Percentiles rank a stretch among this genome's conserved stretches.
Conservation (phyloP, 192 early-diverging fungal species). For the Coemansia sp. region DNA sequence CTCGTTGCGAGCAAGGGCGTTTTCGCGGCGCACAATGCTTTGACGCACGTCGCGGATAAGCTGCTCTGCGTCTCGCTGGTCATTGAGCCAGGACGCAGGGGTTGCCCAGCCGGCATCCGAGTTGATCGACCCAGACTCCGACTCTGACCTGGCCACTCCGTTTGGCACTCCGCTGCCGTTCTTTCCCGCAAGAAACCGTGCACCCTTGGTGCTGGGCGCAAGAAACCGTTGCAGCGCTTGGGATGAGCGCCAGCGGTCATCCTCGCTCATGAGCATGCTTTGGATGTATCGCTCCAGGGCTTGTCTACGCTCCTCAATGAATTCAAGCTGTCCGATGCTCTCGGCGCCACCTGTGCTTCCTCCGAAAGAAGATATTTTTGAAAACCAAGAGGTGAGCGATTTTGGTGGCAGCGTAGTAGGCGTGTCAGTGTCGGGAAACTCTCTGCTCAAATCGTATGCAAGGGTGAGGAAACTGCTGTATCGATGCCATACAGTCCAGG, state of each 20-base stretch:
- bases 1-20: conserved; percentile 71
- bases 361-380: conserved; percentile 23
- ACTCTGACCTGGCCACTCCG: conserved; percentile 16
- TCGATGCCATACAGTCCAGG: conserved; percentile 87
- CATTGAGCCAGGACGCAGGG: conserved; percentile 80
- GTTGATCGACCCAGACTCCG: conserved; percentile 36
- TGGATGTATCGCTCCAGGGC: conserved; percentile 80
- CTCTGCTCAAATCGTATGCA: conserved; percentile 58
- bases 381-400: conserved; percentile 62
- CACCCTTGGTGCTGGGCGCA: conserved; percentile 40
- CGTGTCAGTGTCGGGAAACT: conserved; percentile 66
- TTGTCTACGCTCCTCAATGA: conserved; percentile 69
- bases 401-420: conserved; percentile 74
- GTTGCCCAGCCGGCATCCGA: conserved; percentile 56
- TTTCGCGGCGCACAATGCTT: conserved; percentile 70
- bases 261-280: conserved; percentile 67
- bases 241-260: conserved; percentile 77
- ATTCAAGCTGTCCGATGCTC: conserved; percentile 23
- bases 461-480: conserved; percentile 83
- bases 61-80: conserved; percentile 64
- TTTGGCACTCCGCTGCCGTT: conserved; percentile 11
- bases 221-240: conserved; percentile 76
- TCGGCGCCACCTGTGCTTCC: conserved; percentile 17
- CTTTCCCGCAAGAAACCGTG: conserved; percentile 59
- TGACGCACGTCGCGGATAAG: conserved; percentile 72